A percentile compares a stretch with the other conserved stretches of the same genome.
These are phyloP conservation scores for Thraustochytrium sp. DNA, from an alignment of 352 stramenopile genomes.

Conservation along the genomic window DNA sequence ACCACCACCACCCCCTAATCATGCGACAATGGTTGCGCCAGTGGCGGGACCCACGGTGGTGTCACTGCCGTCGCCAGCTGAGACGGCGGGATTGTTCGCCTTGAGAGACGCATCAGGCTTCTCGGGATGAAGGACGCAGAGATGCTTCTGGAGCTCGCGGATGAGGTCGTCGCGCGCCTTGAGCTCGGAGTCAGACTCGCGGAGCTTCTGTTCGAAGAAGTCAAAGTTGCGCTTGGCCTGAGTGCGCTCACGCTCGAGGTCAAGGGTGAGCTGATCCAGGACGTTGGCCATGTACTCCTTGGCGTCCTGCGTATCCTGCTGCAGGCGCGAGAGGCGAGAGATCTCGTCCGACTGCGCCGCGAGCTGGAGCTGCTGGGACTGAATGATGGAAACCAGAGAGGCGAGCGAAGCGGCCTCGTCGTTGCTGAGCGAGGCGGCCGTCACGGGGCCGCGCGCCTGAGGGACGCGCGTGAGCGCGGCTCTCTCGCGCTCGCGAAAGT, in stretches of 20 bases:
- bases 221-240: constrained; percentile 39
- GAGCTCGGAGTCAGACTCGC: background rate
- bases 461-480: background rate
- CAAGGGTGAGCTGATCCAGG: constrained; percentile 11
- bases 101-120: too few relatives aligned
- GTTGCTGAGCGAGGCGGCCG: background rate
- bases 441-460: background rate
- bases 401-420: constrained; percentile 9
- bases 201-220: constrained; percentile 26
- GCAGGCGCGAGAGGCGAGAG: constrained; percentile 45
- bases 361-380: constrained; percentile 53
- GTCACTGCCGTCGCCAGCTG: too few relatives aligned
- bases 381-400: constrained; percentile 28
- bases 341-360: constrained; percentile 70
- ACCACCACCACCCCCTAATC: too few relatives aligned
- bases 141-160: background rate
- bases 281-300: constrained; percentile 39
- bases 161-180: constrained; percentile 2
- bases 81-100: too few relatives aligned
- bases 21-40: too few relatives aligned
- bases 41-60: too few relatives aligned
- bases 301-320: background rate
- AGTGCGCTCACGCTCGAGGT: constrained; percentile 23
- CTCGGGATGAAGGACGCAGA: too few relatives aligned
- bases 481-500: constrained; percentile 4